Evolutionary conservation across 176 grass and related monocot species (phyloP).

Genomic region (Oryza meyeriana): DNA sequence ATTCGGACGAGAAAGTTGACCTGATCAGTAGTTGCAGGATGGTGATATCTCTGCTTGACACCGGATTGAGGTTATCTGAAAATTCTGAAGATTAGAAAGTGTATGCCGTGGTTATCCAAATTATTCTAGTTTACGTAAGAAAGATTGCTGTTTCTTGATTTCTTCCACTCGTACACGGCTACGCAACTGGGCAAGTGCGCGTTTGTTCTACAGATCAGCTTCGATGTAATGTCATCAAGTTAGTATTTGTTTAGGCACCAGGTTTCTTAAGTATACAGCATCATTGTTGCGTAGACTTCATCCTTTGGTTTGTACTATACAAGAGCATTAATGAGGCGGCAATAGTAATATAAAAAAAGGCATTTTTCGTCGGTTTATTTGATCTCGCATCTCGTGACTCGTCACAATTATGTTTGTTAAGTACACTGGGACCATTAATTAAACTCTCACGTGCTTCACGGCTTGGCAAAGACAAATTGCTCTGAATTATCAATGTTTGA

Average conservation of each 20-base stretch:
- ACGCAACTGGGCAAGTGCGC: neutral
- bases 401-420: neutral
- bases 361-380: neutral
- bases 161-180: neutral
- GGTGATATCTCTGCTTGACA: neutral
- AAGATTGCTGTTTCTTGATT: neutral
- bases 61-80: neutral
- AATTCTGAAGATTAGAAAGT: neutral
- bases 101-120: neutral
- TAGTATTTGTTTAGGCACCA: neutral
- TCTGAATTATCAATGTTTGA: neutral
- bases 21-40: neutral
- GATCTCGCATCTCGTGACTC: neutral
- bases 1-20: slow-evolving; percentile 22
- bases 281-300: neutral
- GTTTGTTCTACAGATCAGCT: slow-evolving; percentile 2
- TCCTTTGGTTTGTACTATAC: neutral
- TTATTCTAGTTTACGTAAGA: slow-evolving; percentile 4
- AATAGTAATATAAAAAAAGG: neutral
- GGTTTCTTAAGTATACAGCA: neutral
- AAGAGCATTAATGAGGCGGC: neutral
- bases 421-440: neutral
- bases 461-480: neutral
- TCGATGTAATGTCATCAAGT: neutral
- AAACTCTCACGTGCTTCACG: neutral